phyloP scores from a whole-genome alignment of 768 basidiomycete species.

The Leucosporidium yakuticum region DNA sequence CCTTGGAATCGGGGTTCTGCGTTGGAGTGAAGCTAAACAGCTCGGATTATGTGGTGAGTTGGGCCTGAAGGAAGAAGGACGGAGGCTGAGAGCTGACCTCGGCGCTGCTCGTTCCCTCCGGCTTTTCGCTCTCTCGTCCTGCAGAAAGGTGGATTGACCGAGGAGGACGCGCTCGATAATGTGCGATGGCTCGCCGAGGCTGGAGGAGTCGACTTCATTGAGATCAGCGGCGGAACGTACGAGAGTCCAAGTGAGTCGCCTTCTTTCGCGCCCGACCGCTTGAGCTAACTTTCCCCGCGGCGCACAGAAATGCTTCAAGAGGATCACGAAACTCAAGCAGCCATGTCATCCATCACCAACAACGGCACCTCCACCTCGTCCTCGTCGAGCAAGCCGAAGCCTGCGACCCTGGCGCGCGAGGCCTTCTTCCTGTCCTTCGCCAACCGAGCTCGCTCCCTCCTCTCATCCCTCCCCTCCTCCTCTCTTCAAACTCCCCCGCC shows the following conservation, averaged over 20 bases:
- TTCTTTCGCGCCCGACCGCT: too few species aligned
- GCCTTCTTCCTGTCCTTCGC: constrained; percentile 70
- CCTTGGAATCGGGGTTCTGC: constrained; percentile 52
- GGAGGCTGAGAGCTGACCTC: not conserved
- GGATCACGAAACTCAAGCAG: not conserved
- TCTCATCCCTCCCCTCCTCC: constrained; percentile 44
- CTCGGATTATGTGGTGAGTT: constrained; percentile 58
- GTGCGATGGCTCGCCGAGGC: constrained; percentile 58
- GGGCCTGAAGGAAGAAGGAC: constrained; percentile 7
- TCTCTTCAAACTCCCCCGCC: constrained; percentile 46
- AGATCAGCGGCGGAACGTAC: constrained; percentile 82
- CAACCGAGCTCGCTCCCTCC: constrained; percentile 50
- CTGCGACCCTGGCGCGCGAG: constrained; percentile 49
- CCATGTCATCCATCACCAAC: not conserved
- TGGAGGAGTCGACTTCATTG: constrained; percentile 70
- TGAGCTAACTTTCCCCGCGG: not conserved
- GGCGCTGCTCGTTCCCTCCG: not conserved
- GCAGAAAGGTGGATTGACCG: constrained; percentile 37
- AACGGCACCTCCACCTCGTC: not conserved
- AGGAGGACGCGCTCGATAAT: constrained; percentile 55
- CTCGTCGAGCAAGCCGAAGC: not conserved
- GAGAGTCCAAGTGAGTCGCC: constrained; percentile 44
- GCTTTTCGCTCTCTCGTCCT: too few species aligned
- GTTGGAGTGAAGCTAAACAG: constrained; percentile 75
- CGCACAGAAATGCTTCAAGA: constrained; percentile 3